These are phyloP conservation scores for Penicillium thymicola DNA, from an alignment of 2,329 filamentous ascomycete species.

Conservation along the genomic window DNA sequence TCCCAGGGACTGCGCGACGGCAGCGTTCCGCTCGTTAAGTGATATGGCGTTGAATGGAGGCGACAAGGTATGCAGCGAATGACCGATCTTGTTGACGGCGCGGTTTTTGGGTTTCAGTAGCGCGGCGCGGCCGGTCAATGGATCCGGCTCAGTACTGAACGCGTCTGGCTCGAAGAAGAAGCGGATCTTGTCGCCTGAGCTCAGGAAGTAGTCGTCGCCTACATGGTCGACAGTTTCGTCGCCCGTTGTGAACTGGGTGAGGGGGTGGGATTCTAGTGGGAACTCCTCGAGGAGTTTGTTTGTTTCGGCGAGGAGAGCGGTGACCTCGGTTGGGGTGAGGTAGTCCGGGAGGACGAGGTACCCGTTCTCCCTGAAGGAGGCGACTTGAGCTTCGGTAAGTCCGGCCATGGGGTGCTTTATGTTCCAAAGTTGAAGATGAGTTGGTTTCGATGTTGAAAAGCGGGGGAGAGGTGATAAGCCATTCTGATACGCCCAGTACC, in stretches of 20 bases:
- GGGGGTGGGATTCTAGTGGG: constrained; percentile 76
- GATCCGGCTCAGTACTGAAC: constrained; percentile 48
- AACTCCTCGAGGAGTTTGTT: constrained; percentile 70
- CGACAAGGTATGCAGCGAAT: constrained; percentile 69
- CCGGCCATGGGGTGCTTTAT: constrained; percentile 39
- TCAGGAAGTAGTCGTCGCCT: constrained; percentile 91
- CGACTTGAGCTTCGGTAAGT: constrained; percentile 68
- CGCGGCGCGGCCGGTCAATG: constrained; percentile 52
- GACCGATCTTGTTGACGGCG: constrained; percentile 87
- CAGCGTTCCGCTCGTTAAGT: constrained; percentile 49
- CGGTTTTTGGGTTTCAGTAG: constrained; percentile 75
- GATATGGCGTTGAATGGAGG: constrained; percentile 60
- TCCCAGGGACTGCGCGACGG: constrained; percentile 67
- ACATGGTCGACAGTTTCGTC: constrained; percentile 69
- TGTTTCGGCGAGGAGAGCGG: constrained; percentile 70
- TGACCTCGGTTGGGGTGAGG: constrained; percentile 63
- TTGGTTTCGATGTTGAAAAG: constrained; percentile 12
- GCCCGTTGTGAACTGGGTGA: constrained; percentile 91
- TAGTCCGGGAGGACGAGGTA: constrained; percentile 84
- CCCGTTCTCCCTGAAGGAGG: constrained; percentile 74
- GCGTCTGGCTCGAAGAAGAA: constrained; percentile 98
- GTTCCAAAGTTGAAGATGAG: neutral
- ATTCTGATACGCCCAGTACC: constrained; percentile 7
- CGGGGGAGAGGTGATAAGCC: constrained; percentile 23
- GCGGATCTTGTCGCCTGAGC: constrained; percentile 82